Conservation (phyloP, 176 grass and related monocot genomes). For the Echinochloa phyllopogon region DNA sequence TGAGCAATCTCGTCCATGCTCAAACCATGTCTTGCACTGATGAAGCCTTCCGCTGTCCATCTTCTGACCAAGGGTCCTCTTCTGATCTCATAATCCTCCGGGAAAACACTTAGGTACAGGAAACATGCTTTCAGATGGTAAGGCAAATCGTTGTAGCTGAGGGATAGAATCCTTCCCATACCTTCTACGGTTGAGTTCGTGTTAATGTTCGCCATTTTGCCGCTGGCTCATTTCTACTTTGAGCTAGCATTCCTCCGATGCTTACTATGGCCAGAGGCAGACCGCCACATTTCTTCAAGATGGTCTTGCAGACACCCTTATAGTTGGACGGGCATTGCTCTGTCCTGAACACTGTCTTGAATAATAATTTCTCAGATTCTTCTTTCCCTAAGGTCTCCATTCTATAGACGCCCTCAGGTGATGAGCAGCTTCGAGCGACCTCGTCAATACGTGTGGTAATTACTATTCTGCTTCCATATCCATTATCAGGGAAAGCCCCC, state of each 20-base stretch:
- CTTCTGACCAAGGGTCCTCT: conserved; percentile 11
- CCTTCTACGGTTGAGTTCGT: no score
- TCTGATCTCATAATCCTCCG: conserved; percentile 31
- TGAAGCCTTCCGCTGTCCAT: conserved; percentile 44
- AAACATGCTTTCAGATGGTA: conserved; percentile 52
- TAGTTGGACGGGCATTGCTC: neutral
- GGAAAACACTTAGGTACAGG: conserved; percentile 35
- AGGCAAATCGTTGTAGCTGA: conserved; percentile 50
- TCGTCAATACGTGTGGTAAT: no score
- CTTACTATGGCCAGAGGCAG: conserved; percentile 42
- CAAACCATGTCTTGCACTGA: neutral
- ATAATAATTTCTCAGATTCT: neutral
- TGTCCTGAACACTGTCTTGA: neutral
- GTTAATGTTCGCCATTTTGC: no score
- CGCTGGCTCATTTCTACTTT: neutral
- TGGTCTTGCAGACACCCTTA: neutral
- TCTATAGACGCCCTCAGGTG: no score
- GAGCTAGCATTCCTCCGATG: conserved; percentile 27
- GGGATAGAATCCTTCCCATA: conserved; percentile 7
- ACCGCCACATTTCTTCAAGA: conserved; percentile 22
- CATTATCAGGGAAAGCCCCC: no score
- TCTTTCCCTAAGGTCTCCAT: fast-evolving
- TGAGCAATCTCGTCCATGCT: neutral
- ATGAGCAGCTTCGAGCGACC: no score
- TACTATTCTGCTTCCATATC: no score